Conservation (phyloP, 345 rosid genomes). For the Anacardium occidentale region DNA sequence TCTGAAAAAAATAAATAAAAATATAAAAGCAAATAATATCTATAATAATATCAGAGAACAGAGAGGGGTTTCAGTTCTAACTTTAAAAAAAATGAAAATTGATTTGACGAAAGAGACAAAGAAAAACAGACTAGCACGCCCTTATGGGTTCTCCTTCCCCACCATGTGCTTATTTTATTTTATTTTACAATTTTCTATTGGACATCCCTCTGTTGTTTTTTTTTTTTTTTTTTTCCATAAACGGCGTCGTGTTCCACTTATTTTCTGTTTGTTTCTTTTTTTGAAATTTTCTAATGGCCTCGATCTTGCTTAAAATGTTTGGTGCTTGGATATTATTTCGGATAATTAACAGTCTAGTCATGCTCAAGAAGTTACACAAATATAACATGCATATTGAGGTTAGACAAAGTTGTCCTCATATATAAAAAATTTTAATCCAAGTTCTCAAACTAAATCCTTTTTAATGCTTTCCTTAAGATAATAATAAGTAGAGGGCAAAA, state of each 20-base stretch:
- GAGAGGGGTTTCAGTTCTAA: slow-evolving; percentile 5
- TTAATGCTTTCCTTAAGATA: too few relatives aligned
- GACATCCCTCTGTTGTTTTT: neutral
- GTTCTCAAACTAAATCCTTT: too few relatives aligned
- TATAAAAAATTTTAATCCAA: too few relatives aligned
- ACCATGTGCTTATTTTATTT: slow-evolving; percentile 15
- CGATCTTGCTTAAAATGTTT: neutral
- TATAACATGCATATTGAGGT: too few relatives aligned
- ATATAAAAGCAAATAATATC: neutral
- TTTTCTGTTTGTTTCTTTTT: too few relatives aligned
- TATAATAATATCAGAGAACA: neutral
- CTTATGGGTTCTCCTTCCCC: slow-evolving; percentile 5
- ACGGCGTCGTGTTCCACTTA: neutral
- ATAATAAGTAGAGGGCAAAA: too few relatives aligned
- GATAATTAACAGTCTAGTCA: too few relatives aligned
- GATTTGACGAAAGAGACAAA: slow-evolving; percentile 24
- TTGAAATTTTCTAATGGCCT: too few relatives aligned
- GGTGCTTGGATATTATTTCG: neutral
- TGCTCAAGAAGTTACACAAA: too few relatives aligned
- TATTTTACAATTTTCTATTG: slow-evolving; percentile 6
- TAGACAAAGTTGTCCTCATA: too few relatives aligned
- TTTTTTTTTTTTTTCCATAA: too few relatives aligned
- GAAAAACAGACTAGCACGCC: neutral
- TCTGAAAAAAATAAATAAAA: slow-evolving; percentile 7
- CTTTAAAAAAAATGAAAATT: neutral